Evolutionary conservation across 202 grass and related monocot genomes (phyloP), one percentile per base, ranked within the genome.

Genomic region (Carex arenaria): DNA sequence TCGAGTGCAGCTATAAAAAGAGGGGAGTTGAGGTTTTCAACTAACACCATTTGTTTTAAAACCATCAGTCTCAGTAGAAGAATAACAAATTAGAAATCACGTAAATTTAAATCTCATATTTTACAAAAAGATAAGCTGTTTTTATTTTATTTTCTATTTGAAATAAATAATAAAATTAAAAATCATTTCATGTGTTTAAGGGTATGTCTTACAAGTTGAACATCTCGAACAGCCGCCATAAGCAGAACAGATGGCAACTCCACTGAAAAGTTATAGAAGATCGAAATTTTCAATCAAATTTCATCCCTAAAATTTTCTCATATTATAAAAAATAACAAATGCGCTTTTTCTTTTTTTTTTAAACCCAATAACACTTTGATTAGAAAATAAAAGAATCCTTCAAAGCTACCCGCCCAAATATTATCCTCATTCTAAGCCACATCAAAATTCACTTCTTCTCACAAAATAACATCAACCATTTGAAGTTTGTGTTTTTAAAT

Each of bases 171-270:
- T 72, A 76, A 20, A 76, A 77, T 5, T 57, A 32, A 28, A 77
- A 77, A 14, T 56, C 3, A 77, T 57, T 26, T 57, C 13, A 18
- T 34, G 14, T 57, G 22, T 56, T 56, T 2, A 56, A 77, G 49
- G 5, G 72, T 14, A 72, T 64, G 52, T 83, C 93, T 94, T 94
- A 97, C 95, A 88, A 97, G 90, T 74, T 94, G 92, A 60, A 97
- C 87, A 90, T 94, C 90, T 63, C 87, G 92, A 85, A 97, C 90
- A 86, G 95, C 95, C 89, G 92, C 95, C 95, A 97, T 97, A 83
- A 97, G 76, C 79, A 97, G 85, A 72, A 93, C 85, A 11, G 92
- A 94, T 80, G 92, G 92, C 92, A 93, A 85, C 87, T 94, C 92
- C 90, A 97, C 92, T 94, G 89, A 40, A 86, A 85, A 75, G 17